Conservation (phyloP, 768 basidiomycete species). For the Suillus weaverae region DNA sequence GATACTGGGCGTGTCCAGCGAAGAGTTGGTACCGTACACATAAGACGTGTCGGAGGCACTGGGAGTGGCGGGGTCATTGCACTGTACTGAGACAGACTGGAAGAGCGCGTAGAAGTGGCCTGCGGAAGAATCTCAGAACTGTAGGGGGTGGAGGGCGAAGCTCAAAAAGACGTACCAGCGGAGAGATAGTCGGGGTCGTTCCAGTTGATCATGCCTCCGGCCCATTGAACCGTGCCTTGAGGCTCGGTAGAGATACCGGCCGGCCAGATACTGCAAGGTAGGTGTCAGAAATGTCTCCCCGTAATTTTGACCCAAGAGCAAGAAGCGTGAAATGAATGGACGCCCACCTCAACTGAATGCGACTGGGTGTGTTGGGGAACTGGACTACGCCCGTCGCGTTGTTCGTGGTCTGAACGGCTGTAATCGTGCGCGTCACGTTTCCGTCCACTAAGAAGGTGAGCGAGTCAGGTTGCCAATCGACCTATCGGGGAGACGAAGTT, state of each 20-base stretch:
- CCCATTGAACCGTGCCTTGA: constrained; percentile 75
- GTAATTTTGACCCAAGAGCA: too few relatives aligned
- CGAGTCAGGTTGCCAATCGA: constrained; percentile 76
- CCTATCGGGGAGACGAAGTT: constrained; percentile 39
- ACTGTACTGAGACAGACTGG: constrained; percentile 62
- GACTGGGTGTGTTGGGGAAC: constrained; percentile 78
- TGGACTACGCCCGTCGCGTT: constrained; percentile 50
- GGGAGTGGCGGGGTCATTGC: constrained; percentile 49
- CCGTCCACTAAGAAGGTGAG: constrained; percentile 73
- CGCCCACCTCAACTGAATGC: constrained; percentile 76
- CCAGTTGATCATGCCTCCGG: constrained; percentile 84
- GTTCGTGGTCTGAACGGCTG: constrained; percentile 57
- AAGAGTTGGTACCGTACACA: constrained; percentile 57
- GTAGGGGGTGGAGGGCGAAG: background rate
- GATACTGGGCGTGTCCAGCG: constrained; percentile 52
- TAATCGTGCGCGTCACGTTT: constrained; percentile 65
- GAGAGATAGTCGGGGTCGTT: constrained; percentile 71
- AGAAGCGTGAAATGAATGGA: background rate
- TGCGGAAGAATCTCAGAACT: constrained; percentile 17
- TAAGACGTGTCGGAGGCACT: constrained; percentile 58
- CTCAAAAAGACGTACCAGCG: constrained; percentile 44
- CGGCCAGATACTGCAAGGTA: constrained; percentile 65
- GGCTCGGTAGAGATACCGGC: constrained; percentile 65
- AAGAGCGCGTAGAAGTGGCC: constrained; percentile 73
- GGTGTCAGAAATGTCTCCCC: background rate